These are phyloP conservation scores for Botrytis pseudocinerea DNA, from an alignment of 2,329 filamentous ascomycete genomes.

Conservation along the genomic window DNA sequence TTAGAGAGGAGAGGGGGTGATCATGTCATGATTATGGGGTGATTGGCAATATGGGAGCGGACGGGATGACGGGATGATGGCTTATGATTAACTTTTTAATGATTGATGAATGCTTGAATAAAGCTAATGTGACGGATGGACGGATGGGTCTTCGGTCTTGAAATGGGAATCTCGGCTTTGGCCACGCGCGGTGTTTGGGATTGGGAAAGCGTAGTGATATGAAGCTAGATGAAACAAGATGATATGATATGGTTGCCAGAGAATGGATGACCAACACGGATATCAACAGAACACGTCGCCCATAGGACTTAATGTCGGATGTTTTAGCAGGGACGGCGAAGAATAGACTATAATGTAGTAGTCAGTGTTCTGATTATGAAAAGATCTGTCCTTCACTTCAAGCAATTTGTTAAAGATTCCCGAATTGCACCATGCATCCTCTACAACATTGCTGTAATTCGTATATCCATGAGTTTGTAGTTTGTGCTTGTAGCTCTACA, in stretches of 20 bases:
- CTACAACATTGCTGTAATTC: background rate
- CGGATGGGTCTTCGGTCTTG: background rate
- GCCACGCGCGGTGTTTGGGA: background rate
- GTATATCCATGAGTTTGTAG: background rate
- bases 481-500: background rate
- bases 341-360: background rate
- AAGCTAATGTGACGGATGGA: background rate
- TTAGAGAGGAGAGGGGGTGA: slow-evolving; percentile 32
- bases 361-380: background rate
- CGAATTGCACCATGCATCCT: background rate
- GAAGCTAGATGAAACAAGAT: background rate
- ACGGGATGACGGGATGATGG: background rate
- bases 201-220: background rate
- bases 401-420: background rate
- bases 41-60: background rate
- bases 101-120: slow-evolving; percentile 18
- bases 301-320: background rate
- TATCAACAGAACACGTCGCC: background rate
- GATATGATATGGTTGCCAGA: background rate
- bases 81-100: slow-evolving; percentile 5
- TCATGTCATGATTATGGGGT: slow-evolving; percentile 12
- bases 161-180: background rate
- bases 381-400: background rate
- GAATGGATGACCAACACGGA: background rate
- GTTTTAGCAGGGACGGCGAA: background rate